Percentiles rank a stretch among this genome's conserved stretches.
phyloP scores from a whole-genome alignment of 2,329 filamentous ascomycete genomes.

The Metarhizium brunneum region DNA sequence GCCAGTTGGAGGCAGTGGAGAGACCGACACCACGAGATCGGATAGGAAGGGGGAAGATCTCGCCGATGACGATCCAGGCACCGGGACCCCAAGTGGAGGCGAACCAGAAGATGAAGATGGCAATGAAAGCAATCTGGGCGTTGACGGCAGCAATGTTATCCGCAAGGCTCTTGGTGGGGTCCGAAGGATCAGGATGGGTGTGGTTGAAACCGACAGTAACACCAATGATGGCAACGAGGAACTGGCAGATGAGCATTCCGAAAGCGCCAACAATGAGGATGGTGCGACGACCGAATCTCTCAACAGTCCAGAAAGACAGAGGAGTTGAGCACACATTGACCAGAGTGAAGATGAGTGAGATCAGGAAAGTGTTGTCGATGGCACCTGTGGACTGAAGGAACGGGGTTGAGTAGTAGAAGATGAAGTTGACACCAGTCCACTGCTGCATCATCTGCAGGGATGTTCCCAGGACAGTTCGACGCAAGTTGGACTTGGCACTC shows the following conservation, averaged over 20 bases:
- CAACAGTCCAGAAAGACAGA: constrained; percentile 78
- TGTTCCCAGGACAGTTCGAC: constrained; percentile 61
- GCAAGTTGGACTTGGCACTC: constrained; percentile 56
- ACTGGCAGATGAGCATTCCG: constrained; percentile 81
- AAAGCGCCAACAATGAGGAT: constrained; percentile 71
- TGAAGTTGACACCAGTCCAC: constrained; percentile 85
- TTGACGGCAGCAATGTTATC: constrained; percentile 49
- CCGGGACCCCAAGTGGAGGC: constrained; percentile 81
- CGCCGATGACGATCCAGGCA: constrained; percentile 75
- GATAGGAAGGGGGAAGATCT: constrained; percentile 85
- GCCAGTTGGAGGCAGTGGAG: constrained; percentile 84
- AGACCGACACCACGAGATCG: constrained; percentile 79
- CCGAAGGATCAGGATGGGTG: constrained; percentile 34
- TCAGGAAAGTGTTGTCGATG: constrained; percentile 70
- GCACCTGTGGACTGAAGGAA: constrained; percentile 75
- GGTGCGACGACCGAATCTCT: constrained; percentile 69
- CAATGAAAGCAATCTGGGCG: constrained; percentile 78
- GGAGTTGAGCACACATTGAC: constrained; percentile 84
- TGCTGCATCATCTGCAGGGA: constrained; percentile 77
- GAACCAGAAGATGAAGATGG: constrained; percentile 90
- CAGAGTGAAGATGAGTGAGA: constrained; percentile 75
- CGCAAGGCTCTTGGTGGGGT: constrained; percentile 29
- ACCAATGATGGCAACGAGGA: constrained; percentile 73
- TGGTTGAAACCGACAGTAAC: constrained; percentile 48
- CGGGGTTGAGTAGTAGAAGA: constrained; percentile 79